Percentiles rank a stretch among this genome's conserved stretches.
Evolutionary conservation across 2,329 filamentous ascomycete genomes (phyloP).

Genomic region (Fusarium sambucinum): DNA sequence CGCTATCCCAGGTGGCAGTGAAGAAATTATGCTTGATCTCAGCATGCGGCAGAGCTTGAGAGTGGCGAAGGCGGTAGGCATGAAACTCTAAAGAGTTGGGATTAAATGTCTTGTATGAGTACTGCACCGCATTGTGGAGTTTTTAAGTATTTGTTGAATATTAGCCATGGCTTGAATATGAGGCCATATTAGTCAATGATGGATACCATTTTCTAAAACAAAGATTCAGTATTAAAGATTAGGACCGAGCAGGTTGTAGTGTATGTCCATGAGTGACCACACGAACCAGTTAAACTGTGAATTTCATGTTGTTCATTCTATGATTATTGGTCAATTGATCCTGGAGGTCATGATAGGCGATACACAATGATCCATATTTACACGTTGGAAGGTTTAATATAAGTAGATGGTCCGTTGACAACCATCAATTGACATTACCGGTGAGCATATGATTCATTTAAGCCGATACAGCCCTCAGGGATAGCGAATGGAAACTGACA

Average conservation of each 20-base stretch:
- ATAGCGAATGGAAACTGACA: not conserved
- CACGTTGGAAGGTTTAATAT: not conserved
- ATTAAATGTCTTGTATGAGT: conserved; percentile 24
- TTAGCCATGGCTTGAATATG: conserved; percentile 4
- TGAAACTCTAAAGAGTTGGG: conserved; percentile 80
- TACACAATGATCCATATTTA: not conserved
- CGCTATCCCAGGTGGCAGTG: conserved; percentile 92
- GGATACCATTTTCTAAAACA: conserved; percentile 8
- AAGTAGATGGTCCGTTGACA: not conserved
- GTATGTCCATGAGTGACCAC: not conserved
- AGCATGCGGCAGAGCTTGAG: conserved; percentile 91
- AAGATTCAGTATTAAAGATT: not conserved
- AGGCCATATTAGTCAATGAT: conserved; percentile 24
- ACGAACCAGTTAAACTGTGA: not conserved
- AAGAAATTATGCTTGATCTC: conserved; percentile 99
- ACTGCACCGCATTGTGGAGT: conserved; percentile 26
- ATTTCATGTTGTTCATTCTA: not conserved
- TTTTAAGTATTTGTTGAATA: conserved; percentile 12
- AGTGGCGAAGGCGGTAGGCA: conserved; percentile 90
- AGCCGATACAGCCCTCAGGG: not conserved
- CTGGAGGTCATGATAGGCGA: conserved; percentile 7
- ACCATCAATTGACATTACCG: not conserved
- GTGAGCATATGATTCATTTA: not conserved
- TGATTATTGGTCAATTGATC: conserved; percentile 16
- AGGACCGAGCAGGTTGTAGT: too few relatives aligned